Evolutionary conservation across 192 early-diverging fungal species (phyloP), one percentile per base, ranked within the genome.

Genomic region (Backusella tarrabulga): DNA sequence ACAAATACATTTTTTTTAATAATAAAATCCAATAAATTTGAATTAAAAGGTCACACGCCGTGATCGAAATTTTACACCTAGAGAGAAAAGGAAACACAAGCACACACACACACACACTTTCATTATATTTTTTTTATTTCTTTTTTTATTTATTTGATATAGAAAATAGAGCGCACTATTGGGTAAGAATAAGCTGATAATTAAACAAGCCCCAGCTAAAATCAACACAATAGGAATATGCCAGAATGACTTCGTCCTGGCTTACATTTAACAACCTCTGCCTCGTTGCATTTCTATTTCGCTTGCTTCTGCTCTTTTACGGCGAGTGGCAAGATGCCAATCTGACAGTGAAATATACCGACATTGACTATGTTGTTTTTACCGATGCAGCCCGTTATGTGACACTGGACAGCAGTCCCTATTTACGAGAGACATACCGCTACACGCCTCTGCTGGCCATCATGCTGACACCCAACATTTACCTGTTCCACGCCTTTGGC

Each of bases 301-400:
- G 94, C n/a, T 68, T 89, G 1, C 74, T 82, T 38, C 81, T 98
- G 73, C 84, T 96, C 26, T 60, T 91, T 12, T 99, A 97, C 80
- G 96, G 97, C 6, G 86, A 93, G 72, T 93, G 90, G 89, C 97
- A 98, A 79, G 98, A 99, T 78, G 85, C 87, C 4, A 83, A 95
- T 63, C 89, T 94, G 70, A 88, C 91, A 26, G 94, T 99, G n/a
- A 98, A 98, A 72, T 99, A 97, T 82, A 99, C 98, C 3, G 98
- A 99, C 76, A 93, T 99, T 72, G 98, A 99, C 84, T 99, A 99
- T 84, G 84, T 88, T 32, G 98, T 99, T 42, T 98, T 98, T 74
- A 93, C 94, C 38, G 98, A 99, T 81, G 98, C 96, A 1, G 94
- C 98, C 6, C 84, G 88, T 41, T 92, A 89, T 79, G 91, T 98